Evolutionary conservation across 2,329 filamentous ascomycete genomes (phyloP), one percentile per base, ranked within the genome.

Genomic region (Cadophora gregata): DNA sequence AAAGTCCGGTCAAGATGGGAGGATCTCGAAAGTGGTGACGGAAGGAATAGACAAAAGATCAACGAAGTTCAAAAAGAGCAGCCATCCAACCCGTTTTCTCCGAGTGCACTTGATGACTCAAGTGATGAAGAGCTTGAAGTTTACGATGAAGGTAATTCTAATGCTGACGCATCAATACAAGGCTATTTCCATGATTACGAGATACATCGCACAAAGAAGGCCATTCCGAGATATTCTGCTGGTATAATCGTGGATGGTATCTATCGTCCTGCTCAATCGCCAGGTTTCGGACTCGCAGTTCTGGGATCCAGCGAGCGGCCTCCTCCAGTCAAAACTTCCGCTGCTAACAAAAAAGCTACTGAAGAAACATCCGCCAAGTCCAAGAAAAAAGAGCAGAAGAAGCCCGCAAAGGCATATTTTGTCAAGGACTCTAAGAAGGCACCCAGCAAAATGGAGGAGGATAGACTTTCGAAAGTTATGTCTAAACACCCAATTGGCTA

Each of bases 401-500:
- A 31, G 27, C 19, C 27, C 3, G 27, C 5, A 3, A 24, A 56
- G 10, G 53, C 9, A 5, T 4, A 7, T 33, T n/a, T 19, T 5
- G 19, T 36, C n/a, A 24, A 38, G 33, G 42, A 42, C 8, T 38
- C 33, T 0, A 58, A 58, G 55, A 58, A 16, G 8, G 21, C 8
- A 3, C 21, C 33, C 1, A 58, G 55, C 55, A 58, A 58, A 21
- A 58, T 58, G 55, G 27, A n/a, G 55, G 27, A n/a, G 4, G 42
- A 58, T 6, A 58, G 27, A 8, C 55, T 58, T 8, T 21, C 55
- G 4, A n/a, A 27, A 12, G 21, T 8, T 1, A 42, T 21, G 1
- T 58, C 55, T 3, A 38, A 58, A 33, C 55, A 58, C n/a, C 55
- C 55, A 2, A 58, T 58, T 10, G 31, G 19, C 3, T 58, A 58